Conservation (phyloP, 495 filamentous ascomycete species). For the Hypoxylon trugodes region DNA sequence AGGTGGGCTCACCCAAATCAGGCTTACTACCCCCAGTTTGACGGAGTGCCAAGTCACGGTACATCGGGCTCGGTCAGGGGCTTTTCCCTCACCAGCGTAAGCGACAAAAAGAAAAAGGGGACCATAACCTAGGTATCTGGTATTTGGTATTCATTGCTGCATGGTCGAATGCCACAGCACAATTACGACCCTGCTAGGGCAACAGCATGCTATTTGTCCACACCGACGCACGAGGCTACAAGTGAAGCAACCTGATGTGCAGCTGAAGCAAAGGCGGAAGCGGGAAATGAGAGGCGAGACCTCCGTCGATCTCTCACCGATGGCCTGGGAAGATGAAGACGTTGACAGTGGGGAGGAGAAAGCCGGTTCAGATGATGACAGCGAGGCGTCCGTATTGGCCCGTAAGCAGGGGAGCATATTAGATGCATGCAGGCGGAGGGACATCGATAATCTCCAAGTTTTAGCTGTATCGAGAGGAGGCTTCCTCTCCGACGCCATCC, state of each 20-base stretch:
- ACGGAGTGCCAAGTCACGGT: background rate
- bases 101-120: constrained; percentile 1
- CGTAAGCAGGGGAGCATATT: constrained; percentile 62
- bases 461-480: constrained; percentile 79
- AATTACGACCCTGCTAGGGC: constrained; percentile 24
- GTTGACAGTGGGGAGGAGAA: constrained; percentile 18
- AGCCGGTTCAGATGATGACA: constrained; percentile 7
- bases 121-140: too few relatives aligned
- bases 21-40: background rate
- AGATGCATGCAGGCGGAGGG: constrained; percentile 69
- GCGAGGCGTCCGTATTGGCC: constrained; percentile 10
- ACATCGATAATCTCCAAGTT: constrained; percentile 68
- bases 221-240: constrained; percentile 17
- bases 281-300: constrained; percentile 1
- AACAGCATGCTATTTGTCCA: constrained; percentile 28
- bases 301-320: constrained; percentile 8
- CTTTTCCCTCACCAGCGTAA: background rate
- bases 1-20: background rate
- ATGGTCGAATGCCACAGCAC: constrained; percentile 29
- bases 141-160: constrained; percentile 7
- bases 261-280: background rate
- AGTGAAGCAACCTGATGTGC: constrained; percentile 36
- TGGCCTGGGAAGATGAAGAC: constrained; percentile 24
- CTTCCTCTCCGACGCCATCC: constrained; percentile 80
- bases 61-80: background rate